phyloP scores from a whole-genome alignment of 148 eudicot genomes.

The Heliosperma pusillum region DNA sequence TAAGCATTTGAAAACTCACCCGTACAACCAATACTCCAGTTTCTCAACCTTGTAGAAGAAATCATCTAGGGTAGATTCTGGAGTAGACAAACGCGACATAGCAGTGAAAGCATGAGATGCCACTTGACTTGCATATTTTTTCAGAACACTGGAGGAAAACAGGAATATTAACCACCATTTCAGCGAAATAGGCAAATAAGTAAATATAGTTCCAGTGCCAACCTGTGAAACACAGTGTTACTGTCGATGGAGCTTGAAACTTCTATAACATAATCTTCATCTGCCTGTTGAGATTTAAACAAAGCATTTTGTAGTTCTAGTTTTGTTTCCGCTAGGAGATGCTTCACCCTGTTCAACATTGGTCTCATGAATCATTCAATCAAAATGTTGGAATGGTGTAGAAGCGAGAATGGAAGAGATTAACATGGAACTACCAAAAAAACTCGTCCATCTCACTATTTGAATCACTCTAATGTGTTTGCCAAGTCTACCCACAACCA shows the following conservation, averaged over 20 bases:
- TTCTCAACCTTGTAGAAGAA: slow-evolving; percentile 39
- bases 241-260: slow-evolving; percentile 71
- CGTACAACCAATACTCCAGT: slow-evolving; percentile 59
- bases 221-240: slow-evolving; percentile 84
- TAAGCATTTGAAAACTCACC: slow-evolving; percentile 41
- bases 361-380: not conserved
- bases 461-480: not conserved
- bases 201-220: slow-evolving; percentile 15
- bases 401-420: not conserved
- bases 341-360: slow-evolving; percentile 59
- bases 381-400: slow-evolving; percentile 3
- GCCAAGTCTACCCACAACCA: not conserved
- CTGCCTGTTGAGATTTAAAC: slow-evolving; percentile 46
- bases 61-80: slow-evolving; percentile 30
- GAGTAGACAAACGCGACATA: slow-evolving; percentile 42
- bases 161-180: slow-evolving; percentile 7
- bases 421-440: not conserved
- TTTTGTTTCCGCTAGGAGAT: slow-evolving; percentile 61
- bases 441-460: not conserved
- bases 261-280: slow-evolving; percentile 77
- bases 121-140: slow-evolving; percentile 55
- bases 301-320: slow-evolving; percentile 67
- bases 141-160: slow-evolving; percentile 53
- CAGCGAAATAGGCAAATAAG: slow-evolving; percentile 9
- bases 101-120: slow-evolving; percentile 52